These are phyloP conservation scores for Parathielavia appendiculata DNA, from an alignment of 495 filamentous ascomycete genomes.

Conservation along the genomic window DNA sequence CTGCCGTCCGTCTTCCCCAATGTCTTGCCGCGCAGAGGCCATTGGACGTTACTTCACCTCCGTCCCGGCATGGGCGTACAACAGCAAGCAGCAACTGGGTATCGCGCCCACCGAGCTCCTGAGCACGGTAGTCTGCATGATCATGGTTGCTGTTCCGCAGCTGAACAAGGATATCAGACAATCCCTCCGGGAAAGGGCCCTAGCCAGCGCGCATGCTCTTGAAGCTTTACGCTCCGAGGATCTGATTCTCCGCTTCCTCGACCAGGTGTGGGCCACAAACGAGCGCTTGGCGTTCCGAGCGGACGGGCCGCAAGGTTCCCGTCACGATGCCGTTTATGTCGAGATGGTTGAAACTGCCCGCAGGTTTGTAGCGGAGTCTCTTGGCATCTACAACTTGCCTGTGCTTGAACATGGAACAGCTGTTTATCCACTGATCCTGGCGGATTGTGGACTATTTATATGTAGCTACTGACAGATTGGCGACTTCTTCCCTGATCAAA, in stretches of 20 bases:
- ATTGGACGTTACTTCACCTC: neutral
- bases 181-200: neutral
- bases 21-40: neutral
- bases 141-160: constrained; percentile 12
- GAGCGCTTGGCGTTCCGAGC: neutral
- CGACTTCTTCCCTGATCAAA: neutral
- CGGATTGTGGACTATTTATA: neutral
- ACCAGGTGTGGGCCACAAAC: neutral
- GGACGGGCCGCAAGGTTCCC: neutral
- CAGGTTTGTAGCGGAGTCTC: neutral
- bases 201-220: neutral
- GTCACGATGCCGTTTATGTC: neutral
- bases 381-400: neutral
- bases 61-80: neutral
- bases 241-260: neutral
- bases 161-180: neutral
- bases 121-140: constrained; percentile 17
- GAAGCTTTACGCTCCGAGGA: neutral
- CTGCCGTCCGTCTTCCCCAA: neutral
- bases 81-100: constrained; percentile 13
- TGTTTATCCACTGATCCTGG: neutral
- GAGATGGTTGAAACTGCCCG: neutral
- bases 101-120: constrained; percentile 24
- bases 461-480: neutral
- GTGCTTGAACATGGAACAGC: neutral